Evolutionary conservation across 1,139 yeast species (phyloP), one percentile per base, ranked within the genome.

Genomic region (Williopsis jadinii): DNA sequence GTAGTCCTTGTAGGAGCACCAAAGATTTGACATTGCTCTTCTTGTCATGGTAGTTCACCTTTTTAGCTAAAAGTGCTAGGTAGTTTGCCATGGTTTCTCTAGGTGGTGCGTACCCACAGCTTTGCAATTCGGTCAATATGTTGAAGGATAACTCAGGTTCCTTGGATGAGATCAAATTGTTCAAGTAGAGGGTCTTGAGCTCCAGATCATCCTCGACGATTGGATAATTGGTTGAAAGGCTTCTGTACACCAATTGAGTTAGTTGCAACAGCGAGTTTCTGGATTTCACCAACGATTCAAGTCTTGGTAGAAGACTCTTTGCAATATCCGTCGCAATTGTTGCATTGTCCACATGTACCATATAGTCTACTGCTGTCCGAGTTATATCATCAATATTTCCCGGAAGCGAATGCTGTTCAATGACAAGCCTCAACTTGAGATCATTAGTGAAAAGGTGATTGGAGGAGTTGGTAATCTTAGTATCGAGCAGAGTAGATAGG

Each of bases 381-480:
- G 34, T 31, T 11, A 45, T 26, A 11, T n/a, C 13, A 1, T 30
- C 8, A 4, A 30, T 11, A 9, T 32, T 39, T 12, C 37, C 31
- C 9, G 24, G 29, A 5, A 30, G 28, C 14, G 38, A 26, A 32
- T 41, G 36, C 3, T 13, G 39, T 11, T 14, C 9, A 9, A 42
- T 28, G 11, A 45, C 13, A 12, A 31, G 40, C 2, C 11, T 9
- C 9, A 42, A 14, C 19, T 45, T 45, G 10, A 42, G 37, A 3
- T 41, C 45, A n/a, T 38, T 39, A 5, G 44, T 42, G 24, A 42
- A 28, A 10, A 40, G 43, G 4, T 10, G 24, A 6, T 34, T 34
- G 2, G 14, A 8, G 11, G 36, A 12, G 26, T 38, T 35, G 8
- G 11, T 3, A 9, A 41, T 31, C 19, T 24, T 28, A 4, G 35